Conservation (phyloP, 1,139 yeast genomes). For the Candida pseudocylindracea region DNA sequence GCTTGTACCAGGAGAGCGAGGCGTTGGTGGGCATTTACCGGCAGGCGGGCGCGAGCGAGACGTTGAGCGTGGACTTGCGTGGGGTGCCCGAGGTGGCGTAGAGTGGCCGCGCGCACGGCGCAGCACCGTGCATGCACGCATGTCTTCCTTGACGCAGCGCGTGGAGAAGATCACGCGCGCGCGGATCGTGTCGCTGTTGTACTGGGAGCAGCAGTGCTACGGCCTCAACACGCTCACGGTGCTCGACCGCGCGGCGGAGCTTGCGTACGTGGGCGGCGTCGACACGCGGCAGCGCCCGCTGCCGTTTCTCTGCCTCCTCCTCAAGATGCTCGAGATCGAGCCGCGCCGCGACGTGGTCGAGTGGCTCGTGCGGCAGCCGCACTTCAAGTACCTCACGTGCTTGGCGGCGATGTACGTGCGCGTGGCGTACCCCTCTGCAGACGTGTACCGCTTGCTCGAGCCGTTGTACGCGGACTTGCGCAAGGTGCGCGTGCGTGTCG, state of each 20-base stretch:
- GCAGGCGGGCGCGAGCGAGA: conserved; percentile 58
- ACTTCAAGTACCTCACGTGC: conserved; percentile 49
- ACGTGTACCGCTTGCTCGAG: conserved; percentile 14
- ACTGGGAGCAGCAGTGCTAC: conserved; percentile 44
- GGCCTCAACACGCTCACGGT: conserved; percentile 31
- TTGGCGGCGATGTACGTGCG: conserved; percentile 36
- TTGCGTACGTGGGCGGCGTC: conserved; percentile 22
- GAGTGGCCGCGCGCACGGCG: not conserved
- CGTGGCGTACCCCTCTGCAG: conserved; percentile 18
- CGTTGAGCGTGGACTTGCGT: conserved; percentile 52
- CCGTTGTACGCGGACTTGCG: not conserved
- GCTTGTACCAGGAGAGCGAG: conserved; percentile 74
- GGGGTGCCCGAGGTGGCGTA: conserved; percentile 23
- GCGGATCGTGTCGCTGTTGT: conserved; percentile 41
- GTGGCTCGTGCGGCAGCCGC: conserved; percentile 27
- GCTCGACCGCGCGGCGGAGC: conserved; percentile 12
- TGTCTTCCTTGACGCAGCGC: conserved; percentile 5
- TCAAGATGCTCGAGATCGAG: conserved; percentile 39
- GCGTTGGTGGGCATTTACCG: conserved; percentile 86
- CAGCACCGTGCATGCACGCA: too few species aligned
- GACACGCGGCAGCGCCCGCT: conserved; percentile 28
- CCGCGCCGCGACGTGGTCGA: conserved; percentile 30
- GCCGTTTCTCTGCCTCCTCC: conserved; percentile 40
- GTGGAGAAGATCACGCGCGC: conserved; percentile 52
- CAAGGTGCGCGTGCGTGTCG: conserved; percentile 4